These are phyloP conservation scores for Bryum argenteum DNA, from an alignment of 225 moss, liverwort and hornwort genomes.

Conservation along the genomic window DNA sequence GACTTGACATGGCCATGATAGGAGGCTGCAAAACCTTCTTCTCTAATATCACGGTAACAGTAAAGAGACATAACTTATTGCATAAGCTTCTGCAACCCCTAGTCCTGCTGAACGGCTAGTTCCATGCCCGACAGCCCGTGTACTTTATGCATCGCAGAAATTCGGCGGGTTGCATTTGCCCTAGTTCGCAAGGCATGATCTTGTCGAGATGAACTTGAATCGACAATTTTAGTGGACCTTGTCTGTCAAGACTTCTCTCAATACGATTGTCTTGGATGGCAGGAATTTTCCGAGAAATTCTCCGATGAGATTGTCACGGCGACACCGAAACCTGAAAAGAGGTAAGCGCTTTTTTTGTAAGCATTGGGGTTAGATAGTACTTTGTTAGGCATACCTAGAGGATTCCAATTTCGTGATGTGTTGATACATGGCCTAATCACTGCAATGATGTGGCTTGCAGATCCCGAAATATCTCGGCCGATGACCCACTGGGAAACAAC, in stretches of 20 bases:
- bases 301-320: slow-evolving; percentile 15
- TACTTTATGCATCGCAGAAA: not conserved
- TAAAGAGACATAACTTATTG: slow-evolving; percentile 19
- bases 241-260: slow-evolving; percentile 15
- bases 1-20: slow-evolving; percentile 22
- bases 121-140: not conserved
- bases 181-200: slow-evolving; percentile 14
- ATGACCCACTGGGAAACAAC: slow-evolving; percentile 16
- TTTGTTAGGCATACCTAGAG: not conserved
- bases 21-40: not conserved
- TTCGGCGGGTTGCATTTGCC: slow-evolving; percentile 2
- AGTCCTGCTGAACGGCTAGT: slow-evolving; percentile 38
- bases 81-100: not conserved
- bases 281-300: slow-evolving; percentile 37
- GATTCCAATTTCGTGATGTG: slow-evolving; percentile 6
- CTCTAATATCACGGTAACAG: slow-evolving; percentile 2
- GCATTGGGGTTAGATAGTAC: not conserved
- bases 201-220: slow-evolving; percentile 6
- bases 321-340: slow-evolving; percentile 42
- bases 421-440: not conserved
- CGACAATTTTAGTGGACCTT: slow-evolving; percentile 8
- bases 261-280: slow-evolving; percentile 26
- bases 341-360: slow-evolving; percentile 26
- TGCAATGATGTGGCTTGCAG: slow-evolving; percentile 19
- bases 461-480: slow-evolving; percentile 27